Conservation (phyloP, 2,329 filamentous ascomycete genomes). For the Penicillium glabrum region DNA sequence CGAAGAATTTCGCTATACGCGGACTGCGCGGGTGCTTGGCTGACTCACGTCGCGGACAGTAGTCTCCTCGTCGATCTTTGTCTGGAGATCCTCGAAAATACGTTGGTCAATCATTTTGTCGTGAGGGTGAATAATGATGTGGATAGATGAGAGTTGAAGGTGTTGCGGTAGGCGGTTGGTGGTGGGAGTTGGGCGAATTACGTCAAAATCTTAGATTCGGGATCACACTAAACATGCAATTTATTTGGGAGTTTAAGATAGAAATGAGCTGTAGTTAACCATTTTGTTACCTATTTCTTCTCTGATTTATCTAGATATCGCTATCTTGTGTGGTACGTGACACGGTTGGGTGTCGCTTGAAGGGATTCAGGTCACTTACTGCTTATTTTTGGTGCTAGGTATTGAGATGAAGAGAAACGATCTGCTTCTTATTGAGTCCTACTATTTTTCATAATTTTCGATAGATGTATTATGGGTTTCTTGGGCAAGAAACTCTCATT, state of each 20-base stretch:
- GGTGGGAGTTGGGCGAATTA: conserved; percentile 11
- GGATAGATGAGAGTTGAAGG: not conserved
- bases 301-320: not conserved
- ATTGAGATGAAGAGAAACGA: not conserved
- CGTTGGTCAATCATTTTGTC: conserved; percentile 69
- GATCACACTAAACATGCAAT: not conserved
- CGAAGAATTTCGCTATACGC: conserved; percentile 12
- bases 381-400: not conserved
- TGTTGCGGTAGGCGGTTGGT: conserved; percentile 18
- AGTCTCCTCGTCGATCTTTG: conserved; percentile 85
- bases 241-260: not conserved
- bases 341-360: not conserved
- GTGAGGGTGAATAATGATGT: not conserved
- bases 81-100: conserved; percentile 85
- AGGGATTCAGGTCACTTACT: not conserved
- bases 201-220: conserved; percentile 11
- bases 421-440: not conserved
- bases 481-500: not conserved
- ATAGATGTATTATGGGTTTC: not conserved
- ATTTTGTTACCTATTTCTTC: not conserved
- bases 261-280: not conserved
- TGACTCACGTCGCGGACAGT: conserved; percentile 68
- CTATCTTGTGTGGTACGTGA: not conserved
- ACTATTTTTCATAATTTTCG: not conserved
- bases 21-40: conserved; percentile 5